Evolutionary conservation across 2,329 filamentous ascomycete genomes (phyloP).

Genomic region (Decorospora gaudefroyi): DNA sequence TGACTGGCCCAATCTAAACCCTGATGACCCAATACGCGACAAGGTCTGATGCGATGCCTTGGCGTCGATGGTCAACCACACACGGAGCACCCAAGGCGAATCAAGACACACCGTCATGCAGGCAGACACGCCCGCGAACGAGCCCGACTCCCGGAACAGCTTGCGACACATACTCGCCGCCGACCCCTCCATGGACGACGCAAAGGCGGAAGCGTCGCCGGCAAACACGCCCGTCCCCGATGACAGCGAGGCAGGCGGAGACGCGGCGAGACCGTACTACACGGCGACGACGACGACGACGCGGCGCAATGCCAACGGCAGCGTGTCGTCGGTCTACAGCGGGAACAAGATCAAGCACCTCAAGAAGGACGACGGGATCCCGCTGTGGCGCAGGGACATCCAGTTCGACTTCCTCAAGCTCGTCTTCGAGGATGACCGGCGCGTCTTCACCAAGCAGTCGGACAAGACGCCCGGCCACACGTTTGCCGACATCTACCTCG

Average conservation of each 20-base stretch:
- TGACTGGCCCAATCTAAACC: slow-evolving; percentile 7
- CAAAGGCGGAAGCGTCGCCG: slow-evolving; percentile 34
- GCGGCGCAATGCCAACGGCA: slow-evolving; percentile 66
- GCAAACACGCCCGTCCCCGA: slow-evolving; percentile 41
- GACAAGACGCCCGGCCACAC: slow-evolving; percentile 72
- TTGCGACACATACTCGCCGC: slow-evolving; percentile 47
- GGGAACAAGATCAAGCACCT: slow-evolving; percentile 80
- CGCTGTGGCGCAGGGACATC: slow-evolving; percentile 84
- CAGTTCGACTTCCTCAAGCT: slow-evolving; percentile 83
- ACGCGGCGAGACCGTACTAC: slow-evolving; percentile 46
- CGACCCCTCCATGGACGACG: slow-evolving; percentile 45
- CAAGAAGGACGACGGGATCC: slow-evolving; percentile 87
- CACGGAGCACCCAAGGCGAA: slow-evolving; percentile 2
- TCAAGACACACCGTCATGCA: slow-evolving; percentile 4
- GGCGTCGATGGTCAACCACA: no score
- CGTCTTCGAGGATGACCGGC: slow-evolving; percentile 74
- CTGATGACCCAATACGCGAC: slow-evolving; percentile 1
- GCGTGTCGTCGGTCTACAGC: slow-evolving; percentile 68
- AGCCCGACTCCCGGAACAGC: slow-evolving; percentile 48
- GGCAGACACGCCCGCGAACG: slow-evolving; percentile 26
- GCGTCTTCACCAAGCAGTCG: slow-evolving; percentile 90
- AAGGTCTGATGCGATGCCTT: no score
- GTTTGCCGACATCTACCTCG: slow-evolving; percentile 96
- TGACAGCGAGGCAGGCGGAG: slow-evolving; percentile 39
- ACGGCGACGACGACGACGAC: slow-evolving; percentile 58